A percentile compares a stretch with the other conserved stretches of the same genome.
Evolutionary conservation across 495 filamentous ascomycete genomes (phyloP).

Genomic region (Penicillium ochrochloron): DNA sequence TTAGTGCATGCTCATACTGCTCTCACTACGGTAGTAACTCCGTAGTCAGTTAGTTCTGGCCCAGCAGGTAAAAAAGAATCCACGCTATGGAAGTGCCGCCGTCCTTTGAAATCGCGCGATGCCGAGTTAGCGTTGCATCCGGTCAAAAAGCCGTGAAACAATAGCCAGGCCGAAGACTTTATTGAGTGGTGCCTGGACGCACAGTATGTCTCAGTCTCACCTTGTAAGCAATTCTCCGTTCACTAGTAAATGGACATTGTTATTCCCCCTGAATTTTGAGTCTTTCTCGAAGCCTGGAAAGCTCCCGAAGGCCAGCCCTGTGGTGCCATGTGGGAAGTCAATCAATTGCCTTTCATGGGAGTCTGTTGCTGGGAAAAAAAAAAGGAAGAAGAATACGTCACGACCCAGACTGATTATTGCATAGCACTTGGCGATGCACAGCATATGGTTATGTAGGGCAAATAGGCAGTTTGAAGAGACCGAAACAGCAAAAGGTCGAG

Average conservation of each 20-base stretch:
- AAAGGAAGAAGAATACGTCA: not conserved
- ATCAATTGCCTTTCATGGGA: not conserved
- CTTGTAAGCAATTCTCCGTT: not conserved
- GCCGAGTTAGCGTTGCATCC: not conserved
- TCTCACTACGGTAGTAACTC: not conserved
- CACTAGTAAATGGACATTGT: not conserved
- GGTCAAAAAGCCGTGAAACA: not conserved
- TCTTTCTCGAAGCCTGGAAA: constrained; percentile 5
- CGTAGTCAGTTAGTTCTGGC: constrained; percentile 1
- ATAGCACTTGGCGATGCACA: not conserved
- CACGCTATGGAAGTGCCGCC: not conserved
- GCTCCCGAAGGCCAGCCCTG: no score
- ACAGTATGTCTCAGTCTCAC: constrained; percentile 1
- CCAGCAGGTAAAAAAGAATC: not conserved
- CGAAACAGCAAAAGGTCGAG: not conserved
- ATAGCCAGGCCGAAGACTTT: constrained; percentile 6
- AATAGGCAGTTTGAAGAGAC: not conserved
- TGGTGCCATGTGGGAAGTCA: constrained; percentile 7
- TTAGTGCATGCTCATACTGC: not conserved
- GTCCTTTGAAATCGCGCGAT: not conserved
- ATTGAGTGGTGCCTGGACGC: not conserved
- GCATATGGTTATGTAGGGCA: not conserved
- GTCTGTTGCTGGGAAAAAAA: not conserved
- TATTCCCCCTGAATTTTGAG: not conserved
- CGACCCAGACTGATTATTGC: not conserved